Evolutionary conservation across 176 grass and related monocot genomes (phyloP).

Genomic region (Eragrostis curvula): DNA sequence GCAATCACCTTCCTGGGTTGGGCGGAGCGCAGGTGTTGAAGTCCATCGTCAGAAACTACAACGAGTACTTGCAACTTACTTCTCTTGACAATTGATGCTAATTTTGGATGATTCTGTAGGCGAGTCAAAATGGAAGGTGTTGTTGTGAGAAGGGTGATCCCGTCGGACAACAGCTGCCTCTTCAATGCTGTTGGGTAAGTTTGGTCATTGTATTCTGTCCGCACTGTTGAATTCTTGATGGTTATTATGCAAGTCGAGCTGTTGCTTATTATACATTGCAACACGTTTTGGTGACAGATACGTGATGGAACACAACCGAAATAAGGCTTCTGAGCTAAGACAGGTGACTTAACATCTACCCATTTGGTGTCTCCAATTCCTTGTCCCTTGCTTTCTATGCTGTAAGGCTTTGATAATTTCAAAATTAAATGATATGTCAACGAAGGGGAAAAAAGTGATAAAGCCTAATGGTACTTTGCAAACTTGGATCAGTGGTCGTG

Average conservation of each 20-base stretch:
- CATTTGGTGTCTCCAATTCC: not conserved
- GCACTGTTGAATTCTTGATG: not conserved
- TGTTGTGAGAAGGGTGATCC: conserved; percentile 87
- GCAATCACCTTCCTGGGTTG: not conserved
- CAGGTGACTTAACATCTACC: conserved; percentile 48
- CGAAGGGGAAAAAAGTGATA: not conserved
- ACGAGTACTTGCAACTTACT: not conserved
- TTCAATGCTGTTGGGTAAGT: conserved; percentile 85
- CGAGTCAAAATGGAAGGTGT: conserved; percentile 70
- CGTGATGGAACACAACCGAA: conserved; percentile 84
- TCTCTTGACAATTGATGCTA: not conserved
- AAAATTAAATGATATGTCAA: not conserved
- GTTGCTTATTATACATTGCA: conserved; percentile 19
- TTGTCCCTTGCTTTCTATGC: not conserved
- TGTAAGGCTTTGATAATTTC: not conserved
- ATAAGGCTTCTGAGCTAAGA: conserved; percentile 82
- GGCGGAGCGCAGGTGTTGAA: not conserved
- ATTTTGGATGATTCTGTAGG: conserved; percentile 27
- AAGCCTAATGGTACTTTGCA: not conserved
- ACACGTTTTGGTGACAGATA: conserved; percentile 46
- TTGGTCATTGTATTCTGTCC: not conserved
- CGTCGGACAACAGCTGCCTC: conserved; percentile 96
- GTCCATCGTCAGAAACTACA: not conserved
- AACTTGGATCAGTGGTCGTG: conserved; percentile 11
- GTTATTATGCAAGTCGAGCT: not conserved